Evolutionary conservation across 352 stramenopile species (phyloP).

Genomic region (Plasmopara muralis): DNA sequence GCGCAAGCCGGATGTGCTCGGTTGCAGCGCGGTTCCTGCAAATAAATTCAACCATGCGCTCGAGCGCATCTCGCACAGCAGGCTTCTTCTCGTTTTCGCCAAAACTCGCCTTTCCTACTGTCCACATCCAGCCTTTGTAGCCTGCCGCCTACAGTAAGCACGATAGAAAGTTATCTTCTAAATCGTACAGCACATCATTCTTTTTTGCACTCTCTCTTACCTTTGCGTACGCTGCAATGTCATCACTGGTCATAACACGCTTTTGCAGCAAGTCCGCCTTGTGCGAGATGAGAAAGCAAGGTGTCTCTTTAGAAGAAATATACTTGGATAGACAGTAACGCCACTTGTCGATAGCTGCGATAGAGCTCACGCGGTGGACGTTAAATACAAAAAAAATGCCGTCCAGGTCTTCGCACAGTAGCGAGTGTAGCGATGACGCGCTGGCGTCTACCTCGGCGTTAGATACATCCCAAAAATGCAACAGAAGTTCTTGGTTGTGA

Average conservation of each 20-base stretch:
- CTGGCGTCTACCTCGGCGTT: slow-evolving; percentile 61
- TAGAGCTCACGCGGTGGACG: slow-evolving; percentile 81
- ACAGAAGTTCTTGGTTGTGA: slow-evolving; percentile 38
- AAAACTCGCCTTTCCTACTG: slow-evolving; percentile 62
- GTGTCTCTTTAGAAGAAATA: slow-evolving; percentile 64
- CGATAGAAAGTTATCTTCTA: not conserved
- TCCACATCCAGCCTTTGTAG: slow-evolving; percentile 84
- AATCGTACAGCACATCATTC: not conserved
- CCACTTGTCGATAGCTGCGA: slow-evolving; percentile 81
- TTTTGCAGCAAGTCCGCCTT: slow-evolving; percentile 83
- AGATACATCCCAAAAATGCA: slow-evolving; percentile 75
- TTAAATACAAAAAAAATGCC: slow-evolving; percentile 87
- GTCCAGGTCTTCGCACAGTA: slow-evolving; percentile 73
- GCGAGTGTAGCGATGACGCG: slow-evolving; percentile 54
- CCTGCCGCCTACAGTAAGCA: slow-evolving; percentile 36
- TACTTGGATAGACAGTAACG: slow-evolving; percentile 63
- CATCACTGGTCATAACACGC: slow-evolving; percentile 79
- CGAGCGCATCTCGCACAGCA: slow-evolving; percentile 60
- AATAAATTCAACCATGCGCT: slow-evolving; percentile 68
- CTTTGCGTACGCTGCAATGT: slow-evolving; percentile 72
- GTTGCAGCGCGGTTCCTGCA: slow-evolving; percentile 30
- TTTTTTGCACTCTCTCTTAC: slow-evolving; percentile 8
- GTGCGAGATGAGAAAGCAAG: slow-evolving; percentile 76
- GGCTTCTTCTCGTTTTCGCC: slow-evolving; percentile 80
- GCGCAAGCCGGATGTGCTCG: slow-evolving; percentile 26